Base-by-base conservation (phyloP, 352 stramenopile species). In the Phytophthora capsici region DNA sequence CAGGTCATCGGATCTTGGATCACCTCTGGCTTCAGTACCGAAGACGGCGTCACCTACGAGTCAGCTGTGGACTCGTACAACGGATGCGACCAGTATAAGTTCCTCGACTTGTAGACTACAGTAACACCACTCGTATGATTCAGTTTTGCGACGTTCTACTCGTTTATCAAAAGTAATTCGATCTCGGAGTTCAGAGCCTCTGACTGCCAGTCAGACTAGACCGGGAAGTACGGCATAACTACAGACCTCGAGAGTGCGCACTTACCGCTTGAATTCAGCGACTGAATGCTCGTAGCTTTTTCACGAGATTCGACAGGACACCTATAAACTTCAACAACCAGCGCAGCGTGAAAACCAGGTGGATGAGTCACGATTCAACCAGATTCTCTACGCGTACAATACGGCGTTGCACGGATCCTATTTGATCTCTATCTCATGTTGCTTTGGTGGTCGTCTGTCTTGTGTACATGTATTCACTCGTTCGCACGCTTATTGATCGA, bases 1-100 rank as follows among this genome's bases (percentile, higher is more conserved):
- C 75, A 82, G 59, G 64, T 26, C n/a, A 75, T 89, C 25, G 80
- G 82, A 32, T 80, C 76, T 57, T 90, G 80, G 82, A 90, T 90
- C 70, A 76, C 72, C 1, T 82, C 78, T n/a, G 80, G 82, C 12
- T 91, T 80, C 61, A 84, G 71, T 30, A 89, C 80, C 9, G 71
- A 78, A 45, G 78, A 91, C 59, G 82, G 82, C 16, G 40, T 72
- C 48, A 72, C 45, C 37, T 89, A 87, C 72, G 75, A 67, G 51
- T 84, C 80, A 6, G 75, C 63, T 44, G 77, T 82, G 9, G 53
- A 49, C 13, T 56, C 66, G 6, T 73, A 74, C 60, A 66, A 80
- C 57, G 66, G 52, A 0, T 84, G 73, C 43, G 45, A 45, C 3
- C 66, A 67, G 52, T 84, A 82, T 61, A 63, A 82, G 47, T 77